phyloP scores from a whole-genome alignment of 345 rosid genomes.

The Camelina sativa region DNA sequence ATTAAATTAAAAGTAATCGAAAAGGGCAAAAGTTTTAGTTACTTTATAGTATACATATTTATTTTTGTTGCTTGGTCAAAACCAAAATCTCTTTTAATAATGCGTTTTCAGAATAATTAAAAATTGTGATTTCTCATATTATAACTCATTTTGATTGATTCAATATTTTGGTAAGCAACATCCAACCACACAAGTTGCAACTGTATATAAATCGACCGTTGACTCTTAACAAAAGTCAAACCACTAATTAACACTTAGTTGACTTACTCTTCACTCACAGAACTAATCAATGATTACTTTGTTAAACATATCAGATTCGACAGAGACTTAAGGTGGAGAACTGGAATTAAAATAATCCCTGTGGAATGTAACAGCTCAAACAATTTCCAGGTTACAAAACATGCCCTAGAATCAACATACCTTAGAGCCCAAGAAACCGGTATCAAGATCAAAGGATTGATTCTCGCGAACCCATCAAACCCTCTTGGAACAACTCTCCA shows the following conservation, averaged over 20 bases:
- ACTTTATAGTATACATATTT: background rate
- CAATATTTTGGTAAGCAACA: background rate
- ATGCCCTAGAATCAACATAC: constrained; percentile 50
- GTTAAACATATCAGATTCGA: constrained; percentile 50
- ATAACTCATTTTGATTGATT: constrained; percentile 22
- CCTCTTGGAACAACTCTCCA: constrained; percentile 47
- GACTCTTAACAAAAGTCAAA: constrained; percentile 28
- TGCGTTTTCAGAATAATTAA: background rate
- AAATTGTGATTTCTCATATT: background rate
- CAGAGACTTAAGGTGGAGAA: constrained; percentile 67
- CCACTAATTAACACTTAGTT: constrained; percentile 16
- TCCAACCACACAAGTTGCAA: too few species aligned
- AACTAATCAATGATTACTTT: constrained; percentile 6
- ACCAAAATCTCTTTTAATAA: constrained; percentile 2
- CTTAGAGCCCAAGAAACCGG: constrained; percentile 50
- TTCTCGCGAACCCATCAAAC: constrained; percentile 43
- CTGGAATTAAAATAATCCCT: constrained; percentile 56
- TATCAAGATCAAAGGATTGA: constrained; percentile 38
- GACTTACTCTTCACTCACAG: constrained; percentile 18
- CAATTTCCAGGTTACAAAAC: constrained; percentile 54
- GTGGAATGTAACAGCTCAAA: constrained; percentile 58
- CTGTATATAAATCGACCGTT: background rate
- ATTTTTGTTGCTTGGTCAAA: constrained; percentile 9
- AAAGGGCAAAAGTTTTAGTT: background rate
- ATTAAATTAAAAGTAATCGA: background rate